phyloP scores from a whole-genome alignment of 2,329 filamentous ascomycete species.

The Pseudogymnoascus sp. region DNA sequence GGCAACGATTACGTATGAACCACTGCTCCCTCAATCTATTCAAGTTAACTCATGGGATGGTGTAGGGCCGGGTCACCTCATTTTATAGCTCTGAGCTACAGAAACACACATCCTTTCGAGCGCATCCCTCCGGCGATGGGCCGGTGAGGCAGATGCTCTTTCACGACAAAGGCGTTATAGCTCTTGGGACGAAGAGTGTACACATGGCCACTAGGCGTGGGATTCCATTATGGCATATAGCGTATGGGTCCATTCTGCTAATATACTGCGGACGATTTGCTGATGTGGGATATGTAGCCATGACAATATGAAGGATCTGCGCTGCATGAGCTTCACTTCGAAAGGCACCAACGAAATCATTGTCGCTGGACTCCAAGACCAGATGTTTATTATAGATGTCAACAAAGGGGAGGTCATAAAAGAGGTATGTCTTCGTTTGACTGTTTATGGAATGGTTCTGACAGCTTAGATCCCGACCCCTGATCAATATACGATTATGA shows the following conservation, averaged over 20 bases:
- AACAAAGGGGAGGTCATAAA: conserved; percentile 65
- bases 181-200: conserved; percentile 72
- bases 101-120: conserved; percentile 83
- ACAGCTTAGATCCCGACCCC: conserved; percentile 56
- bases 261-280: conserved; percentile 10
- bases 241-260: conserved; percentile 36
- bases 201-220: conserved; percentile 85
- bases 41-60: conserved; percentile 4
- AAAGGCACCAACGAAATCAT: conserved; percentile 77
- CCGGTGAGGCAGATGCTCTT: conserved; percentile 81
- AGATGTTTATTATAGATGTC: conserved; percentile 71
- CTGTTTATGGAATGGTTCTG: conserved; percentile 20
- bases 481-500: conserved; percentile 84
- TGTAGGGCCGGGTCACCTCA: conserved; percentile 76
- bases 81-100: conserved; percentile 82
- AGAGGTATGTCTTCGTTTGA: conserved; percentile 38
- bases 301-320: conserved; percentile 74
- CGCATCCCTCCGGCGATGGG: conserved; percentile 65
- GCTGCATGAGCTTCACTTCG: conserved; percentile 92
- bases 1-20: conserved; percentile 76
- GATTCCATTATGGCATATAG: conserved; percentile 79
- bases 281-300: conserved; percentile 39
- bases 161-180: conserved; percentile 83
- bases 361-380: conserved; percentile 76
- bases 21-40: conserved; percentile 9